phyloP scores from a whole-genome alignment of 2,329 filamentous ascomycete species.

The Colletotrichum noveboracense region DNA sequence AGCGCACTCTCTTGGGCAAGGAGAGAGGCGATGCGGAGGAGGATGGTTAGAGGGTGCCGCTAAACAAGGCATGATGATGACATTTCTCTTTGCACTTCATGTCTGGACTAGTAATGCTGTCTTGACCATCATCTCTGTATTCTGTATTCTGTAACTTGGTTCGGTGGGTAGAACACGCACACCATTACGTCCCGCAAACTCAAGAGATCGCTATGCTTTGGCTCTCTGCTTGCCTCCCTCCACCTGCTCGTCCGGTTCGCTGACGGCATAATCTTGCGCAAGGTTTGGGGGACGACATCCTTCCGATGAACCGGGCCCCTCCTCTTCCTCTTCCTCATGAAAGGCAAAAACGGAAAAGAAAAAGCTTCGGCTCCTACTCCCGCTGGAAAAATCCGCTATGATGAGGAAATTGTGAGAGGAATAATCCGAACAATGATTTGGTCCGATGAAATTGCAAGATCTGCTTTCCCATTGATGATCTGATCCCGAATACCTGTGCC shows the following conservation, averaged over 20 bases:
- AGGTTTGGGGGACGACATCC: not conserved
- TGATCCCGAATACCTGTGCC: not conserved
- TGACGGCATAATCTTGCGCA: not conserved
- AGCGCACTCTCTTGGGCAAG: not conserved
- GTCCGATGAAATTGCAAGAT: not conserved
- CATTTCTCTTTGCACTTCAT: not conserved
- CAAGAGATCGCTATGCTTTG: not conserved
- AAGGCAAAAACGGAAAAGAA: not conserved
- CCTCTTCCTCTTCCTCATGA: not conserved
- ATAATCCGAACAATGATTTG: not conserved
- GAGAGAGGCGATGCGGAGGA: not conserved
- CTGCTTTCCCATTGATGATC: not conserved
- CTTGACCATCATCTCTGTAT: not conserved
- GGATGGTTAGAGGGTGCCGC: not conserved
- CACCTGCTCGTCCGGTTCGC: not conserved
- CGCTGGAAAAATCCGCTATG: not conserved
- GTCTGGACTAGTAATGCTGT: not conserved
- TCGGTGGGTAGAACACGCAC: not conserved
- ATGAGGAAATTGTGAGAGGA: not conserved
- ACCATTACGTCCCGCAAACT: not conserved
- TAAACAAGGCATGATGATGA: not conserved
- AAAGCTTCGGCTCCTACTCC: not conserved
- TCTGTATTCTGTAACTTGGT: not conserved
- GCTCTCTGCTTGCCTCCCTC: not conserved
- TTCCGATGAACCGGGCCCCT: constrained; percentile 13